phyloP scores from a whole-genome alignment of 2,329 filamentous ascomycete genomes.

The Geosmithia morbida region DNA sequence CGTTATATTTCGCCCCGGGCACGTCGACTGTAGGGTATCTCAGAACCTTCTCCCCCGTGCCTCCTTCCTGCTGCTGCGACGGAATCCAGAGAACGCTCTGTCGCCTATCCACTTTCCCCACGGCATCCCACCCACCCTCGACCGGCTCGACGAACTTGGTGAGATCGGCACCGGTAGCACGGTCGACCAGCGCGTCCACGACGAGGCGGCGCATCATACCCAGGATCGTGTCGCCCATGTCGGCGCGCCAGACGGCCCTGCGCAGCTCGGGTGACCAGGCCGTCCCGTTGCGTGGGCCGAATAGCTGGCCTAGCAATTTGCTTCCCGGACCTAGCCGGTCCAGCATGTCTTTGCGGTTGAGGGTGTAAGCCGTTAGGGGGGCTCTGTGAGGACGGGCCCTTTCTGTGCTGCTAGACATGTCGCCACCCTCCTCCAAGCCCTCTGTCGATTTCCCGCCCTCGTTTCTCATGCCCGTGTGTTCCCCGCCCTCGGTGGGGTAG shows the following conservation, averaged over 20 bases:
- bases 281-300: slow-evolving; percentile 12
- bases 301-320: slow-evolving; percentile 5
- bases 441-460: not conserved
- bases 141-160: slow-evolving; percentile 24
- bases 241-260: slow-evolving; percentile 21
- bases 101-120: slow-evolving; percentile 20
- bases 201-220: slow-evolving; percentile 31
- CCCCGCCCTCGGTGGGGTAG: too few relatives aligned
- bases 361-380: slow-evolving; percentile 11
- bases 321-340: slow-evolving; percentile 9
- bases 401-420: slow-evolving; percentile 8
- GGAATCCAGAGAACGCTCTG: slow-evolving; percentile 31
- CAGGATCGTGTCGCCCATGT: slow-evolving; percentile 41
- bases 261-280: slow-evolving; percentile 4
- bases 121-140: slow-evolving; percentile 23
- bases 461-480: not conserved
- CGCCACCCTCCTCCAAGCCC: not conserved
- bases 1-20: slow-evolving; percentile 14
- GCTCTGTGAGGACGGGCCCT: slow-evolving; percentile 19
- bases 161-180: slow-evolving; percentile 9
- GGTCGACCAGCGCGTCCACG: slow-evolving; percentile 27
- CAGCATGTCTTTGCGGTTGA: slow-evolving; percentile 14
- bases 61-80: slow-evolving; percentile 5
- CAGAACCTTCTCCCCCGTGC: slow-evolving; percentile 5
- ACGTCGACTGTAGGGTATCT: slow-evolving; percentile 23